Conservation (phyloP, 805 yeast species). For the Nakazawaea populi region DNA sequence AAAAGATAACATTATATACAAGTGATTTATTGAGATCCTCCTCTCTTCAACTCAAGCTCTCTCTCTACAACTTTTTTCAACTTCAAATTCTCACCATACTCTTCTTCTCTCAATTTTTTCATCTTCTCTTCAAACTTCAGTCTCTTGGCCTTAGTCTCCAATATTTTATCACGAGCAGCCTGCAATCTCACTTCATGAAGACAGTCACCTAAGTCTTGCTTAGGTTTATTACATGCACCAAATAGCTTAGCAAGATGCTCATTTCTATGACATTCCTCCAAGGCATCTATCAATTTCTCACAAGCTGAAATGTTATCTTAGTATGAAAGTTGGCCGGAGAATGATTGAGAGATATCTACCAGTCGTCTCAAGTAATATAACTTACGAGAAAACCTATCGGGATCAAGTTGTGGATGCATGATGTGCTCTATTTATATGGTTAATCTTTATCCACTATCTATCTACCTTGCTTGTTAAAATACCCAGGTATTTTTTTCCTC, state of each 20-base stretch:
- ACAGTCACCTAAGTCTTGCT: constrained; percentile 74
- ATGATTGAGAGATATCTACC: too few relatives aligned
- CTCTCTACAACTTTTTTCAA: constrained; percentile 59
- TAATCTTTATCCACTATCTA: neutral
- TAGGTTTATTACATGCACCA: constrained; percentile 82
- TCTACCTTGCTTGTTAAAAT: neutral
- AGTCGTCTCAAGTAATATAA: neutral
- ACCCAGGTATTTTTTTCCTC: too few relatives aligned
- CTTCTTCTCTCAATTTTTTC: constrained; percentile 66
- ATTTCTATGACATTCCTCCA: constrained; percentile 80
- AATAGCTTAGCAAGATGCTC: constrained; percentile 63
- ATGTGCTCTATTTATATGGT: neutral
- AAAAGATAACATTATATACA: constrained; percentile 3
- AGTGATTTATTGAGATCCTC: neutral
- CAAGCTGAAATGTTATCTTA: constrained; percentile 41
- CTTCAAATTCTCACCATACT: constrained; percentile 69
- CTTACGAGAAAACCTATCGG: constrained; percentile 24
- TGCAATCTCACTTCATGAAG: constrained; percentile 69
- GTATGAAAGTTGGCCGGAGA: too few relatives aligned
- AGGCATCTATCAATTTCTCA: constrained; percentile 74
- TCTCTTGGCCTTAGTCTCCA: constrained; percentile 50
- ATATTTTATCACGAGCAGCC: constrained; percentile 50
- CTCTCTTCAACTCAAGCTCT: constrained; percentile 30
- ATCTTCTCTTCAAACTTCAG: constrained; percentile 49
- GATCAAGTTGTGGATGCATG: constrained; percentile 27